These are phyloP conservation scores for Debaryomyces sp. DNA, from an alignment of 1,139 yeast genomes.

Conservation along the genomic window DNA sequence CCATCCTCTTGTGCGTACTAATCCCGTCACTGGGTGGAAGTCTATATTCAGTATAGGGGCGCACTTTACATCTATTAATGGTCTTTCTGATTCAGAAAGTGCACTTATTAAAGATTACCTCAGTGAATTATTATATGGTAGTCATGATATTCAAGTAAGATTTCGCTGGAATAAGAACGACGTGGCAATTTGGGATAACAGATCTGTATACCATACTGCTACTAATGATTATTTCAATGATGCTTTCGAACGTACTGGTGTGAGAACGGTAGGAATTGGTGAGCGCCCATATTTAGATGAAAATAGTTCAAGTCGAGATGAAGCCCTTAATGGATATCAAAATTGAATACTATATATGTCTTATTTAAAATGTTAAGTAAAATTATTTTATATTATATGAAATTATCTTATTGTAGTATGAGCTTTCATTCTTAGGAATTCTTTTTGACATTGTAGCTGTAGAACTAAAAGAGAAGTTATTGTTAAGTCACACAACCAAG, in stretches of 20 bases:
- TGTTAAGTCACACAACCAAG: conserved; percentile 6
- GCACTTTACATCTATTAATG: background rate
- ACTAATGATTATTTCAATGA: conserved; percentile 38
- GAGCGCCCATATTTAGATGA: conserved; percentile 11
- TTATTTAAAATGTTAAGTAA: background rate
- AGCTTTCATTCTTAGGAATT: too few species aligned
- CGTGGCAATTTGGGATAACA: conserved; percentile 56
- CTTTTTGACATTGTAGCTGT: background rate
- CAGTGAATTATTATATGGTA: conserved; percentile 25
- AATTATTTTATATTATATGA: too few species aligned
- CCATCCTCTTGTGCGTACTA: conserved; percentile 29
- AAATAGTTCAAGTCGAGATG: conserved; percentile 9
- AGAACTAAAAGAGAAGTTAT: conserved; percentile 6
- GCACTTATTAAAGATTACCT: conserved; percentile 25
- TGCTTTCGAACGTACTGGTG: conserved; percentile 10
- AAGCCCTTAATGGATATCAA: background rate
- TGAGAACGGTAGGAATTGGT: conserved; percentile 13
- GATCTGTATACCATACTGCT: conserved; percentile 47
- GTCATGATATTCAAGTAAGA: conserved; percentile 43
- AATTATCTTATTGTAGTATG: background rate
- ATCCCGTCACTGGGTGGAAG: background rate
- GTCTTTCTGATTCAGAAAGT: background rate
- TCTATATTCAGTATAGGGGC: background rate
- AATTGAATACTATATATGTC: background rate
- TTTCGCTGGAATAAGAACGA: conserved; percentile 50